Evolutionary conservation across 495 filamentous ascomycete genomes (phyloP), one percentile per base, ranked within the genome.

Genomic region (Penicillium dipodomyicola): DNA sequence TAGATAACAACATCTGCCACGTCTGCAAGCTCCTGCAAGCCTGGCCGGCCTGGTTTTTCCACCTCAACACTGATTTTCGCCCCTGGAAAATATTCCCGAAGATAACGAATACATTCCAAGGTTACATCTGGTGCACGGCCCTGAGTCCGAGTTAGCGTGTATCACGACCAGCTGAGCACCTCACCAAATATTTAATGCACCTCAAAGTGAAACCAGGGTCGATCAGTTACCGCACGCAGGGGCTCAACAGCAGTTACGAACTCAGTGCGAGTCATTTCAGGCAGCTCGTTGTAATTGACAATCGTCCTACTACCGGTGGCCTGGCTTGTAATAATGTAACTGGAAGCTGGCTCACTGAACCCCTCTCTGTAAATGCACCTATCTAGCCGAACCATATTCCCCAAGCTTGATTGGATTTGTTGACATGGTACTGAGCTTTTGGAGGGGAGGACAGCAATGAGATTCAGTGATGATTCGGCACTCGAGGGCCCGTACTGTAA

Each of bases 161-260:
- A 35, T 5, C 22, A 4, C 33, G 5, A 35, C 6, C 6, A 48
- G 37, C 6, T 37, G 32, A 17, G 7, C 3, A 49, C 35, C 33
- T 17, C 8, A 12, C 22, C 8, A 22, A 22, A 11, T 15, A 48
- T 54, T 22, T 19, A 22, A 64, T 78, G 46, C 70, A 87, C 87
- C 78, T 90, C 87, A 60, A 91, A 91, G 75, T 91, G 87, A 72
- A 82, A 89, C 84, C 84, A 88, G 15, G 19, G 41, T 19, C 15
- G 14, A 46, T 15, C 32, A n/a, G 64, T 66, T n/a, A 65, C 59
- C 3, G 56, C 37, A 5, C 58, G 52, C 0, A 64, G 61, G 45
- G 79, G 39, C 19, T 61, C 56, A 46, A 73, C 54, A 23, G 67
- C 73, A 32, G 69, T 61, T 15, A 53, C 44, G 57, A 89, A 87